A percentile compares a stretch with the other conserved stretches of the same genome.
Evolutionary conservation across 139 green algal genomes (phyloP).

Genomic region (Chlamydomonas sphaeroides): DNA sequence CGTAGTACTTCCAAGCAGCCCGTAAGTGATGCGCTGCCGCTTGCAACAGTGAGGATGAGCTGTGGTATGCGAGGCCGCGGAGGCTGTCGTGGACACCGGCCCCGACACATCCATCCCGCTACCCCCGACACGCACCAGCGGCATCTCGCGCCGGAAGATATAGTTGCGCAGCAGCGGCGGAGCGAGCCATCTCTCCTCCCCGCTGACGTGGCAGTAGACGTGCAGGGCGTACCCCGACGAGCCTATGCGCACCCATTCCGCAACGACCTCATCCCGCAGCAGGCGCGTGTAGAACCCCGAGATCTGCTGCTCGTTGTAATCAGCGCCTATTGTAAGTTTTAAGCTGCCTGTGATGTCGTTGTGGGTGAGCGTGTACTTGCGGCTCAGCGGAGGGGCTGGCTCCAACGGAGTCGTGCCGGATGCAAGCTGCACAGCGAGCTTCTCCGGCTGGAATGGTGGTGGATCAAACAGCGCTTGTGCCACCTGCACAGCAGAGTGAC

Average conservation of each 20-base stretch:
- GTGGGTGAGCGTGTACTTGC: conserved; percentile 93
- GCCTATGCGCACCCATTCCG: conserved; percentile 73
- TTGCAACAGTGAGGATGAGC: too few species aligned
- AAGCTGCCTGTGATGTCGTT: conserved; percentile 91
- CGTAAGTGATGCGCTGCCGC: too few species aligned
- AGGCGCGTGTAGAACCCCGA: conserved; percentile 80
- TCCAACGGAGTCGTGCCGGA: neutral
- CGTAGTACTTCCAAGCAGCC: too few species aligned
- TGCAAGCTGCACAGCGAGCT: conserved; percentile 69
- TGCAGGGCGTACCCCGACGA: conserved; percentile 64
- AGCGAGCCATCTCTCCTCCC: conserved; percentile 84
- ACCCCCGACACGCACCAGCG: conserved; percentile 66
- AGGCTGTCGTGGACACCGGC: too few species aligned
- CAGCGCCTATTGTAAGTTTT: conserved; percentile 75
- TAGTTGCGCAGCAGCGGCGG: conserved; percentile 85
- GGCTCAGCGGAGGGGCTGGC: neutral
- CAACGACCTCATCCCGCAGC: conserved; percentile 87
- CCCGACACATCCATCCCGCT: too few species aligned
- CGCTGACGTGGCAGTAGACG: conserved; percentile 92
- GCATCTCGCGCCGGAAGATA: conserved; percentile 93
- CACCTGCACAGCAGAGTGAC: conserved; percentile 17
- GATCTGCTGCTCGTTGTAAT: conserved; percentile 86
- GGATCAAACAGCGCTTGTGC: conserved; percentile 68
- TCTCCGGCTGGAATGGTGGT: conserved; percentile 72
- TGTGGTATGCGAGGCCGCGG: too few species aligned